These are phyloP conservation scores for Neoboletus brunneissimus DNA, from an alignment of 768 basidiomycete species.

Conservation along the genomic window DNA sequence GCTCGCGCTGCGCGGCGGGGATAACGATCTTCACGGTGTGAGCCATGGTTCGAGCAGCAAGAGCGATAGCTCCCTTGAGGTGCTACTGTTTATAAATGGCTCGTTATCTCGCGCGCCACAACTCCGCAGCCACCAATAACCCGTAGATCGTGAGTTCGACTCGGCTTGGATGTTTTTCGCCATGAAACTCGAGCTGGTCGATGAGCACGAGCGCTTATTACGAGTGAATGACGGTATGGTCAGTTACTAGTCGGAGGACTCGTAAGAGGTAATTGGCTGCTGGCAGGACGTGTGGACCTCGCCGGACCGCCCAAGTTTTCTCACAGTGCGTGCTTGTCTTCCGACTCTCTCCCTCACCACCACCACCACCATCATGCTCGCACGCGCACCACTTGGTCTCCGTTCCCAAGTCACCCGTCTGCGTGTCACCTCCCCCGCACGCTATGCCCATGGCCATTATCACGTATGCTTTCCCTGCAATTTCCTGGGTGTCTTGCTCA, in stretches of 20 bases:
- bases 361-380: constrained; percentile 36
- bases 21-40: constrained; percentile 40
- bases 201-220: not conserved
- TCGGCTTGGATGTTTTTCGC: not conserved
- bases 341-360: constrained; percentile 14
- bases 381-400: constrained; percentile 41
- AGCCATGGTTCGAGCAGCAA: constrained; percentile 41
- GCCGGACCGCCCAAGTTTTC: constrained; percentile 7
- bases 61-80: not conserved
- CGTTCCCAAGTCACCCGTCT: constrained; percentile 39
- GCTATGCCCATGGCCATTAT: constrained; percentile 47
- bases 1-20: constrained; percentile 43
- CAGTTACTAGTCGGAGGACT: not conserved
- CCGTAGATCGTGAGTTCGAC: not conserved
- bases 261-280: not conserved
- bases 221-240: not conserved
- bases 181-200: not conserved
- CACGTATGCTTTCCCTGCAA: constrained; percentile 40
- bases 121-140: constrained; percentile 1
- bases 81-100: constrained; percentile 9
- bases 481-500: constrained; percentile 1
- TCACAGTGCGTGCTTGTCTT: constrained; percentile 10
- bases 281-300: not conserved
- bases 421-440: constrained; percentile 30
- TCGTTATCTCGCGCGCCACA: constrained; percentile 10